Evolutionary conservation across 2,329 filamentous ascomycete genomes (phyloP).

Genomic region (Aspergillus glaucus): DNA sequence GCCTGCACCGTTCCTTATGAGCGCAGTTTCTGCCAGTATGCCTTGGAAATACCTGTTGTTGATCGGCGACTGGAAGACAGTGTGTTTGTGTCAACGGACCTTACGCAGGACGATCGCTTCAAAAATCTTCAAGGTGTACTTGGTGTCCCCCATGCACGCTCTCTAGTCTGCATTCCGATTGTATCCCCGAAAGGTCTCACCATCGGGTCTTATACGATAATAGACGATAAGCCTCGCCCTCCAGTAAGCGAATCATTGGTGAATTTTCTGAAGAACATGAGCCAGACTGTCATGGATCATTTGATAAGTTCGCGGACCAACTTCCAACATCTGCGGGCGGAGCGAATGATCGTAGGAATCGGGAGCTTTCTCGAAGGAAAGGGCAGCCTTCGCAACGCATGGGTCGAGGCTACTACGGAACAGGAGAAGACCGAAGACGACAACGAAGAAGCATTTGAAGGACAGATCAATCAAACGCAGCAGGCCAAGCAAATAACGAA

Average conservation of each 20-base stretch:
- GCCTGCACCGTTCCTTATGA: constrained; percentile 10
- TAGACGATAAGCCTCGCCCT: constrained; percentile 47
- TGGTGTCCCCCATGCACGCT: constrained; percentile 26
- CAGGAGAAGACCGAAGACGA: constrained; percentile 7
- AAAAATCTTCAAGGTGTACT: constrained; percentile 24
- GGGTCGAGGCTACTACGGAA: constrained; percentile 8
- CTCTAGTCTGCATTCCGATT: constrained; percentile 54
- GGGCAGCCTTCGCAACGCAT: constrained; percentile 16
- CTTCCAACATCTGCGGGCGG: constrained; percentile 41
- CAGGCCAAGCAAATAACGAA: constrained; percentile 4
- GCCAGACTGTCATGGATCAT: constrained; percentile 51
- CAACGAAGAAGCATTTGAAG: too few relatives aligned
- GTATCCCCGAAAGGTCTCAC: constrained; percentile 46
- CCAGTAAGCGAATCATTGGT: constrained; percentile 34
- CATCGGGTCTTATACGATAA: constrained; percentile 54
- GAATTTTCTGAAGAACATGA: constrained; percentile 41
- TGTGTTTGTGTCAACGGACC: constrained; percentile 22
- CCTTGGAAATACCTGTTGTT: neutral
- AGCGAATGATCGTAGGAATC: constrained; percentile 51
- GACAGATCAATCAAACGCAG: too few relatives aligned
- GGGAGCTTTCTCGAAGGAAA: constrained; percentile 45
- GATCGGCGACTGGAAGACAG: neutral
- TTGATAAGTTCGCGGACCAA: constrained; percentile 49
- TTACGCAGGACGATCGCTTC: constrained; percentile 26
- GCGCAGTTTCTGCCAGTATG: constrained; percentile 8